A percentile compares a stretch with the other conserved stretches of the same genome.
phyloP scores from a whole-genome alignment of 202 grass and related monocot species.

The Zizania palustris region DNA sequence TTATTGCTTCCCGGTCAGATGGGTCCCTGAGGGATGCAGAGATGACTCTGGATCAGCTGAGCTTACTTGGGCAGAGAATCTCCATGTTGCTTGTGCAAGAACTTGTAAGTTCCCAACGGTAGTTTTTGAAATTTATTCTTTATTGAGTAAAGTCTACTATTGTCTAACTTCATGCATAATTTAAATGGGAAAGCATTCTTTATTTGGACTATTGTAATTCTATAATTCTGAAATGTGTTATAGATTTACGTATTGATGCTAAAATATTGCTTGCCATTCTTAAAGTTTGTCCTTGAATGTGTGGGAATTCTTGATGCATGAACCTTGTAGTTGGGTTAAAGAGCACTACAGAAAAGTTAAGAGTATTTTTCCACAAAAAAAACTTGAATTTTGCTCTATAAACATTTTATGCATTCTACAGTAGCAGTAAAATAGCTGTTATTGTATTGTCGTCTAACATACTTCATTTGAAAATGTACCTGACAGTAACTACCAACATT shows the following conservation, averaged over 20 bases:
- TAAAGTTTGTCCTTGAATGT: conserved; percentile 5
- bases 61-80: conserved; percentile 90
- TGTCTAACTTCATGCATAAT: conserved; percentile 10
- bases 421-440: neutral
- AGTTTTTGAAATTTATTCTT: conserved; percentile 15
- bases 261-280: neutral
- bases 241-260: neutral
- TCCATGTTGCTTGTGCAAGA: conserved; percentile 90
- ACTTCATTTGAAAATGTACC: conserved; percentile 8
- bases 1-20: conserved; percentile 88
- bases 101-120: conserved; percentile 69
- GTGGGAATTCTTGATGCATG: neutral
- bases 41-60: conserved; percentile 95
- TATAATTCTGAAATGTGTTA: neutral
- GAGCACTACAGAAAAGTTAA: neutral
- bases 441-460: neutral
- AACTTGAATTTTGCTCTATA: neutral
- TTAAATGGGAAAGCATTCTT: neutral
- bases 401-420: neutral
- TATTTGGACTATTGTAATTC: conserved; percentile 2
- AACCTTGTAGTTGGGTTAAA: neutral
- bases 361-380: neutral
- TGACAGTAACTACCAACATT: conserved; percentile 10
- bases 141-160: conserved; percentile 12
- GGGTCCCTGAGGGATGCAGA: conserved; percentile 91